Evolutionary conservation across 2,329 filamentous ascomycete genomes (phyloP).

Genomic region (Penicillium sclerotigenum): DNA sequence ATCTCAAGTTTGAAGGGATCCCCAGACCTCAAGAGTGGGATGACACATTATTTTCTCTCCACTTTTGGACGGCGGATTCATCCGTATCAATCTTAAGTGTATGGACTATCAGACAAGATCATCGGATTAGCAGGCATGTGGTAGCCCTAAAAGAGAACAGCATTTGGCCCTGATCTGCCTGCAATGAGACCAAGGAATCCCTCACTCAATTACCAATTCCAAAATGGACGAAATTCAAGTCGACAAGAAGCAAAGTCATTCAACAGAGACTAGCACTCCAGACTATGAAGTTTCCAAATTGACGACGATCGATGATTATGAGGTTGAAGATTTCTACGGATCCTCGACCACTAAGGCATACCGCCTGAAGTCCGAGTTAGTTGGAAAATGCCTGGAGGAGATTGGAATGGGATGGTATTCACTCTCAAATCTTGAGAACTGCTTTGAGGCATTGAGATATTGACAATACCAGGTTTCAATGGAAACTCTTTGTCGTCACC

Average conservation of each 20-base stretch:
- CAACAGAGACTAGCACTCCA: neutral
- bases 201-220: neutral
- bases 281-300: slow-evolving; percentile 18
- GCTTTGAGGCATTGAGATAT: neutral
- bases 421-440: neutral
- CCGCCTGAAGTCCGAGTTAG: slow-evolving; percentile 31
- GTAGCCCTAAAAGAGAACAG: neutral
- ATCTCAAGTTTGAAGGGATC: neutral
- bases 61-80: neutral
- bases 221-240: slow-evolving; percentile 20
- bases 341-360: slow-evolving; percentile 32
- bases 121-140: neutral
- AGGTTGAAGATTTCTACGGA: slow-evolving; percentile 41
- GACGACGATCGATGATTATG: slow-evolving; percentile 27
- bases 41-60: neutral
- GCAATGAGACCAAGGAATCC: neutral
- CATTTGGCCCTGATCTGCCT: slow-evolving; percentile 6
- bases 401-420: slow-evolving; percentile 33
- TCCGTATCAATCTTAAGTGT: neutral
- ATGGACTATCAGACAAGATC: neutral
- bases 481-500: slow-evolving; percentile 63
- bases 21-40: neutral
- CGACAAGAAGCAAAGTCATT: slow-evolving; percentile 6
- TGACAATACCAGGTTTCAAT: slow-evolving; percentile 39
- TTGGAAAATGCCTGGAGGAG: slow-evolving; percentile 26